phyloP scores from a whole-genome alignment of 164 flowering plant genomes.

The Stephania japonica region DNA sequence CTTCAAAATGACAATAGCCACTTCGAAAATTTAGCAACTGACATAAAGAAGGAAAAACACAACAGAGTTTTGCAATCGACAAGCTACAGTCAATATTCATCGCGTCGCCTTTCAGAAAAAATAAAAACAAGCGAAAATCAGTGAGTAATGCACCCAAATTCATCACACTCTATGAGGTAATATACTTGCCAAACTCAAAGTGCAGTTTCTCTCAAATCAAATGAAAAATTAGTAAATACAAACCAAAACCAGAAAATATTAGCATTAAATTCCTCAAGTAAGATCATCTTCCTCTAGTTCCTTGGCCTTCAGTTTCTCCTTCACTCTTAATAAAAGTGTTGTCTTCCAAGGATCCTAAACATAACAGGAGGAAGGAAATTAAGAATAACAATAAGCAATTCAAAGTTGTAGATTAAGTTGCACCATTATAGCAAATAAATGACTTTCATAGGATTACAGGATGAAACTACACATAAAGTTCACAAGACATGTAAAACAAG shows the following conservation, averaged over 20 bases:
- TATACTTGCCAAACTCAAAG: not conserved
- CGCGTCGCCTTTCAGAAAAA: not conserved
- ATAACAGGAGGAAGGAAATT: conserved; percentile 1
- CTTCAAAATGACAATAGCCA: not conserved
- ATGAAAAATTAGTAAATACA: not conserved
- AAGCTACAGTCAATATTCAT: not conserved
- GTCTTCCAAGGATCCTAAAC: conserved; percentile 80
- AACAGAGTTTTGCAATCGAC: not conserved
- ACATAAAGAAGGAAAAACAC: not conserved
- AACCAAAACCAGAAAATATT: not conserved
- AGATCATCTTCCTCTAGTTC: conserved; percentile 73
- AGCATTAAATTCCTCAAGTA: conserved; percentile 27
- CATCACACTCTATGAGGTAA: not conserved
- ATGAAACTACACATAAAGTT: not conserved
- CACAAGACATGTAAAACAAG: not conserved
- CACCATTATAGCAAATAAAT: no score
- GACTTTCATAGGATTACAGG: no score
- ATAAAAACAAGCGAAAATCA: not conserved
- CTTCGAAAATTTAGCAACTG: not conserved
- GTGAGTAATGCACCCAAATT: not conserved
- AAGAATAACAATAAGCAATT: not conserved
- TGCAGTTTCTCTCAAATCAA: not conserved
- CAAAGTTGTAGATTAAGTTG: not conserved
- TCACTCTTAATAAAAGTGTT: conserved; percentile 64
- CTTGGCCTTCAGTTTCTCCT: conserved; percentile 59